Conservation (phyloP, 2,329 filamentous ascomycete species). For the Aspergillus arachidicola region DNA sequence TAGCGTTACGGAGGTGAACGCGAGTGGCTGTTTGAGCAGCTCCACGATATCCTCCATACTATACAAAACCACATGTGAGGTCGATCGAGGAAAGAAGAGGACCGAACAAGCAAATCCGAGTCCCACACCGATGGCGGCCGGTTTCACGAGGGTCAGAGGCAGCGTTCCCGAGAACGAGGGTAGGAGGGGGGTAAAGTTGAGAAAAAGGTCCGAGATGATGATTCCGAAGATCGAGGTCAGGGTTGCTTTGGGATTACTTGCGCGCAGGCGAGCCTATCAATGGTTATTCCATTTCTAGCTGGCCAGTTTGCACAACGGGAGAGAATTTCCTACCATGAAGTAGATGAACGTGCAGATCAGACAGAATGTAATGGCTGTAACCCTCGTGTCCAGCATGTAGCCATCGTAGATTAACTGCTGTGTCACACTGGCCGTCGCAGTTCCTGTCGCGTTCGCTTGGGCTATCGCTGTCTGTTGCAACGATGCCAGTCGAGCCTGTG, state of each 20-base stretch:
- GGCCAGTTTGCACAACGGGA: too few relatives aligned
- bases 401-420: constrained; percentile 47
- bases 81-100: constrained; percentile 54
- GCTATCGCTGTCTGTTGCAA: constrained; percentile 37
- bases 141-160: constrained; percentile 46
- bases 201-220: constrained; percentile 51
- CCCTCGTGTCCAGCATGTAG: constrained; percentile 52
- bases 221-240: constrained; percentile 51
- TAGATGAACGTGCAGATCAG: constrained; percentile 52
- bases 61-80: constrained; percentile 48
- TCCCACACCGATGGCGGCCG: constrained; percentile 50
- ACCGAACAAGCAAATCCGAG: constrained; percentile 49
- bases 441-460: constrained; percentile 38
- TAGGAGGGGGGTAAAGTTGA: constrained; percentile 48
- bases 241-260: constrained; percentile 49
- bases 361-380: constrained; percentile 40
- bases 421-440: constrained; percentile 31
- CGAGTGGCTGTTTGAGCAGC: constrained; percentile 32
- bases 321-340: constrained; percentile 28
- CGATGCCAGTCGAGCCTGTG: constrained; percentile 34
- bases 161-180: constrained; percentile 46
- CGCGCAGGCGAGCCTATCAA: constrained; percentile 46
- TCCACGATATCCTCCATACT: constrained; percentile 34
- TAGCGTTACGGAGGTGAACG: constrained; percentile 29
- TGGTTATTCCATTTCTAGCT: not conserved